Base-by-base conservation (phyloP, 2,329 filamentous ascomycete genomes). In the Westerdykella ornata region DNA sequence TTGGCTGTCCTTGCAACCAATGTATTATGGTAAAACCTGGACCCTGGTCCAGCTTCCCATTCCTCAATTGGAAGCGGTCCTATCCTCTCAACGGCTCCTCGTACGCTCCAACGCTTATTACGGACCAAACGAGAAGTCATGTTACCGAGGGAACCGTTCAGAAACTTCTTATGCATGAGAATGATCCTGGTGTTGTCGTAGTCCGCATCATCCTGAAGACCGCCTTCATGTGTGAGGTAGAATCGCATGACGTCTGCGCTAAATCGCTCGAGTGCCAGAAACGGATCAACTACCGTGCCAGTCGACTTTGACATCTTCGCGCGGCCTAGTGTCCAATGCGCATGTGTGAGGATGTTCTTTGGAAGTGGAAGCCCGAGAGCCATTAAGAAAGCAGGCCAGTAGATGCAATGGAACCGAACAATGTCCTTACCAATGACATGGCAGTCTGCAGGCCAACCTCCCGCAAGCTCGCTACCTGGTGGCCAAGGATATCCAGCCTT, bases 351-450 rank as follows among this genome's bases (percentile, higher is more conserved):
- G 22, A 98, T 78, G 48, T 81, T 81, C 57, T 81, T 83, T 1
- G 92, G 88, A 1, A 85, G 71, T 1, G 87, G 84, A 4, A 97
- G 73, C 38, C 82, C 81, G 12, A 96, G 72, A 1, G 92, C 90
- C 76, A 98, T 84, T 13, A 98, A 80, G 53, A 98, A 84, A 3
- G 92, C 92, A 0, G 92, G 92, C 92, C 94, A 98, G 72, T 98
- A 98, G 36, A 98, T 82, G 65, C 87, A 90, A 63, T 98, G 94
- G 66, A 98, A 98, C 14, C 74, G 84, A 43, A 94, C 74, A 51
- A 98, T 98, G 63, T 98, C 92, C 67, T 98, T 98, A 37, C 92
- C 92, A 41, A 98, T 83, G 18, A 98, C 80, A 35, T 98, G 92
- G 14, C 92, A 76, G 63, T 98, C 82, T 7, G 88, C 87, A 4